phyloP scores from a whole-genome alignment of 2,329 filamentous ascomycete species.

The Apiospora hydei region DNA sequence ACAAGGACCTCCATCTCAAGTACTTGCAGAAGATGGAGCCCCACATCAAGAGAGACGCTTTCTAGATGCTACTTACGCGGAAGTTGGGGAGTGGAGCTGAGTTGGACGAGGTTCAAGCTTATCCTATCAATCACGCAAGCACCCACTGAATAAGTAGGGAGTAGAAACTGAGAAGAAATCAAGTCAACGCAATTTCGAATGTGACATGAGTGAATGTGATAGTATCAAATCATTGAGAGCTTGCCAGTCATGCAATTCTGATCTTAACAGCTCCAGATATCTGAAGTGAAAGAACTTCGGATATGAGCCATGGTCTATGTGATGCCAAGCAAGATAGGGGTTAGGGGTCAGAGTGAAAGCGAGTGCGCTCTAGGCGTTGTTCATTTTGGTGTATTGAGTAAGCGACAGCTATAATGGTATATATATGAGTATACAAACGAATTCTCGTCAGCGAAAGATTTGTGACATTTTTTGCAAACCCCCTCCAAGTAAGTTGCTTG shows the following conservation, averaged over 20 bases:
- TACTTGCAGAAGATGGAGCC: slow-evolving; percentile 50
- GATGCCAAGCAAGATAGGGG: background rate
- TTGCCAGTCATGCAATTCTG: too few species aligned
- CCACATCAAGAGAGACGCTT: slow-evolving; percentile 49
- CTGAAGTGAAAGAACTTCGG: too few species aligned
- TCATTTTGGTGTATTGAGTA: background rate
- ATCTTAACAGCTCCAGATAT: too few species aligned
- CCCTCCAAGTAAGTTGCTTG: background rate
- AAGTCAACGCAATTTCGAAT: too few species aligned
- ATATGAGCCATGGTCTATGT: background rate
- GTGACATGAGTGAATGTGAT: too few species aligned
- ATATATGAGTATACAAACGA: background rate
- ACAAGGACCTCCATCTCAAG: slow-evolving; percentile 45
- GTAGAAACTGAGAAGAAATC: background rate
- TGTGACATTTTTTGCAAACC: background rate
- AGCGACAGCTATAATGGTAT: background rate
- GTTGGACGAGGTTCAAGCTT: background rate
- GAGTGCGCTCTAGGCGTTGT: background rate
- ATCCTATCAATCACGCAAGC: background rate
- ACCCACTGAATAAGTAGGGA: background rate
- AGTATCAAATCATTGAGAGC: too few species aligned
- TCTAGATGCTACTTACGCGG: slow-evolving; percentile 35
- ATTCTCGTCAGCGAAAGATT: background rate
- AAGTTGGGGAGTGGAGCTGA: background rate
- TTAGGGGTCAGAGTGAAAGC: background rate